These are phyloP conservation scores for Gossypium gossypioides DNA, from an alignment of 441 rosid species.

Conservation along the genomic window DNA sequence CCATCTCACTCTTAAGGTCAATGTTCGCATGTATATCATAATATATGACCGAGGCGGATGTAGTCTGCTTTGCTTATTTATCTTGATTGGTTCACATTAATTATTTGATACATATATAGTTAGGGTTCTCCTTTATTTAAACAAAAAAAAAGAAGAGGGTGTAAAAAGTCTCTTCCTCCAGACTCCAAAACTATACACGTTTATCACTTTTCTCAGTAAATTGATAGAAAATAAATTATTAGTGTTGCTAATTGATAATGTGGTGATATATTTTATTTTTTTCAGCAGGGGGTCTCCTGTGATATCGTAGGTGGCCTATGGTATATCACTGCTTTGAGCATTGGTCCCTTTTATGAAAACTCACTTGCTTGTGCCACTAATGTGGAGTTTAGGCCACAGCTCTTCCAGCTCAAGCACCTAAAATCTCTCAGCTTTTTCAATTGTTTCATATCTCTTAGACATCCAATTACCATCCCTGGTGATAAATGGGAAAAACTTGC, in stretches of 20 bases:
- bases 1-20: slow-evolving; percentile 18
- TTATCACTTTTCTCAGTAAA: neutral
- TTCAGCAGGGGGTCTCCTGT: slow-evolving; percentile 75
- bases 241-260: neutral
- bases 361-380: slow-evolving; percentile 49
- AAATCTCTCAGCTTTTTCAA: slow-evolving; percentile 54
- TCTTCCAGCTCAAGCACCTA: slow-evolving; percentile 65
- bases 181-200: neutral
- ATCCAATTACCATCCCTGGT: slow-evolving; percentile 34
- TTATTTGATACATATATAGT: neutral
- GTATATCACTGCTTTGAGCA: slow-evolving; percentile 67
- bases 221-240: neutral
- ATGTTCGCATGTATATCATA: neutral
- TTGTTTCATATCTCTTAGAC: slow-evolving; percentile 50
- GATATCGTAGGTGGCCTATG: slow-evolving; percentile 64
- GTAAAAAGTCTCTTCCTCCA: neutral
- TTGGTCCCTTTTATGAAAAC: slow-evolving; percentile 65
- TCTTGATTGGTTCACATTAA: neutral
- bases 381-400: slow-evolving; percentile 52
- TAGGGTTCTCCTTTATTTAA: neutral
- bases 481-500: slow-evolving; percentile 49
- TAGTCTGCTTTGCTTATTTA: neutral
- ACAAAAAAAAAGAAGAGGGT: neutral
- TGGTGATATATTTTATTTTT: neutral
- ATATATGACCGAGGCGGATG: neutral